Percentiles rank a stretch among this genome's conserved stretches.
Conservation (phyloP, 2,329 filamentous ascomycete species). For the Sarocladiaceae sp. region DNA sequence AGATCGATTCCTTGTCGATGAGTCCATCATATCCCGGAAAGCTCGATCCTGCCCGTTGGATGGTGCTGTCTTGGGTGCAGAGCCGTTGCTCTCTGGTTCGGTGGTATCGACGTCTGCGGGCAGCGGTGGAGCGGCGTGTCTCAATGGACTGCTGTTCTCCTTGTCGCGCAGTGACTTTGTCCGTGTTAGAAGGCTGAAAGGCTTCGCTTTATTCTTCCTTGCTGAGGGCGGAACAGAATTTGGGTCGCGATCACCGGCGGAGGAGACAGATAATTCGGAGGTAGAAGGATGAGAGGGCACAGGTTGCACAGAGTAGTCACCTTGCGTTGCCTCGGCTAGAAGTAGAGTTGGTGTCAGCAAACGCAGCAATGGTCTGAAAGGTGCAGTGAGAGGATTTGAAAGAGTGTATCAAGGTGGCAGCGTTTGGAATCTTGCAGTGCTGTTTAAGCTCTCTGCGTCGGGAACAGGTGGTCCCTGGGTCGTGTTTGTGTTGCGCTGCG, state of each 20-base stretch:
- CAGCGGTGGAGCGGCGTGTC: conserved; percentile 21
- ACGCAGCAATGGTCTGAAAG: background rate
- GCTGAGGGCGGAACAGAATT: conserved; percentile 24
- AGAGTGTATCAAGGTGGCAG: background rate
- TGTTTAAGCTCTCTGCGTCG: too few species aligned
- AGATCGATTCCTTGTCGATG: conserved; percentile 62
- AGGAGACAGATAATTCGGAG: conserved; percentile 47
- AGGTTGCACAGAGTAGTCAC: conserved; percentile 6
- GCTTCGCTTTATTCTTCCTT: conserved; percentile 48
- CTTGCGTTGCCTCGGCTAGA: background rate
- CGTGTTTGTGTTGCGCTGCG: background rate
- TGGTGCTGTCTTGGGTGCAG: conserved; percentile 48
- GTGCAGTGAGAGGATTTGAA: background rate
- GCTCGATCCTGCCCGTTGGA: conserved; percentile 60
- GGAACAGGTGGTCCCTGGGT: too few species aligned
- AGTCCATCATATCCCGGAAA: conserved; percentile 61
- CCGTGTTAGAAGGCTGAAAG: conserved; percentile 47
- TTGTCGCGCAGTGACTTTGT: conserved; percentile 46
- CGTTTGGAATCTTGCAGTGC: background rate
- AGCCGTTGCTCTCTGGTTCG: conserved; percentile 19
- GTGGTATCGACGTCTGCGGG: conserved; percentile 16
- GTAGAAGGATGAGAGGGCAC: conserved; percentile 35
- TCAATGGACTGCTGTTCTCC: conserved; percentile 34
- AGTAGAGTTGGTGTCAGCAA: conserved; percentile 3
- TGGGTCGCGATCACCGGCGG: conserved; percentile 40